Percentiles rank a stretch among this genome's conserved stretches.
Evolutionary conservation across 176 grass and related monocot genomes (phyloP).

Genomic region (Triticum turgidum): DNA sequence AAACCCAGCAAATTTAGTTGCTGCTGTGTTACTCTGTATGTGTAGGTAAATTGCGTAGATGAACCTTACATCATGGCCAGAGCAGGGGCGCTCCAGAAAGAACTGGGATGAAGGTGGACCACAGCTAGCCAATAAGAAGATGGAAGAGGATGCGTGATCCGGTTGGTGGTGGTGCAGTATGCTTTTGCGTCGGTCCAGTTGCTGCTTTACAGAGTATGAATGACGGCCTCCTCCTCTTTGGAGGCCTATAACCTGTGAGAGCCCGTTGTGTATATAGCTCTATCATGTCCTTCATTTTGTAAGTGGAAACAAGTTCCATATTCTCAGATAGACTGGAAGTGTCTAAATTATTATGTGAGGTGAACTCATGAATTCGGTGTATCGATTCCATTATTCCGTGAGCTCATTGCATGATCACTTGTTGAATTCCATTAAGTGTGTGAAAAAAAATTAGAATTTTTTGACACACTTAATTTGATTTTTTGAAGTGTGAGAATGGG

Average conservation of each 20-base stretch:
- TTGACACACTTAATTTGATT: no score
- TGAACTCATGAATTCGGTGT: slow-evolving; percentile 27
- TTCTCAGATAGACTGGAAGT: slow-evolving; percentile 30
- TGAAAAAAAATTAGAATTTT: no score
- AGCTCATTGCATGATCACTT: slow-evolving; percentile 29
- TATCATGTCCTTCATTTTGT: slow-evolving; percentile 37
- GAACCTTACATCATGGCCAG: slow-evolving; percentile 34
- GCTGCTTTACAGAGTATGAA: slow-evolving; percentile 38
- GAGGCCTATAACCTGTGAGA: slow-evolving; percentile 44
- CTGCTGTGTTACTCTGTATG: slow-evolving; percentile 50
- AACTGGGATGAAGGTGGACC: slow-evolving; percentile 13
- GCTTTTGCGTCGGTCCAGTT: slow-evolving; percentile 40
- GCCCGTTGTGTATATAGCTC: slow-evolving; percentile 54
- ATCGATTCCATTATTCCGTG: slow-evolving; percentile 34
- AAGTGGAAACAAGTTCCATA: slow-evolving; percentile 43
- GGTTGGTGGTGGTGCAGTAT: slow-evolving; percentile 27
- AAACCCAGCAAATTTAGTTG: slow-evolving; percentile 35
- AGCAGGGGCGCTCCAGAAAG: slow-evolving; percentile 31
- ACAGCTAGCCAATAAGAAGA: slow-evolving; percentile 41
- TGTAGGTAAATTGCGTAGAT: slow-evolving; percentile 48
- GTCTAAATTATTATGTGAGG: slow-evolving; percentile 47
- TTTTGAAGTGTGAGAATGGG: no score
- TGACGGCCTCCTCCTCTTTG: slow-evolving; percentile 19
- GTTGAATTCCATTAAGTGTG: background rate
- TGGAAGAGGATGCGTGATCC: slow-evolving; percentile 26